Percentiles rank a stretch among this genome's conserved stretches.
Conservation (phyloP, 83 land plant genomes). For the Diphasiastrum complanatum region DNA sequence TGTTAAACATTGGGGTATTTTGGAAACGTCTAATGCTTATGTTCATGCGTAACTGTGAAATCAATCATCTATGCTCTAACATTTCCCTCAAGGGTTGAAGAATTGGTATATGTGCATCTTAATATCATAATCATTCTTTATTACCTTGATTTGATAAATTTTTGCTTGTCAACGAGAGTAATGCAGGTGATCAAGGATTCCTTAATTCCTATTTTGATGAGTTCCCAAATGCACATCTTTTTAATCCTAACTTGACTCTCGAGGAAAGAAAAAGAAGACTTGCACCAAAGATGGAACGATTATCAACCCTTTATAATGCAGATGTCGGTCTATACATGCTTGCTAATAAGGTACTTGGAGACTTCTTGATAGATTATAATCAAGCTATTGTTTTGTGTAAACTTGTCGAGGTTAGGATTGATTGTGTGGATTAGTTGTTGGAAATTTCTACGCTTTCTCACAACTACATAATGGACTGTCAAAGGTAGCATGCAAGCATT, state of each 20-base stretch:
- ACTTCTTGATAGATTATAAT: too few species aligned
- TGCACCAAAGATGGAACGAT: slow-evolving; percentile 72
- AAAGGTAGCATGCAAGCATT: too few species aligned
- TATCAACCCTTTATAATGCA: slow-evolving; percentile 95
- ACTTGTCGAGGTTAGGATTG: too few species aligned
- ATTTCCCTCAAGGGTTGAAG: background rate
- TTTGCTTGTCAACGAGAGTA: background rate
- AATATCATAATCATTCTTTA: too few species aligned
- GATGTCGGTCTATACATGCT: slow-evolving; percentile 98
- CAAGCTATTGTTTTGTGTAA: too few species aligned
- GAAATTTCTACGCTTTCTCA: too few species aligned
- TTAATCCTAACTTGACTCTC: slow-evolving; percentile 59
- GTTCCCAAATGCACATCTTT: slow-evolving; percentile 85
- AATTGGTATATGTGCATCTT: too few species aligned
- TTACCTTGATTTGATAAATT: background rate
- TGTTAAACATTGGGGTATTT: too few species aligned
- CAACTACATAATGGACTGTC: too few species aligned
- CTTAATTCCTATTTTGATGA: slow-evolving; percentile 80
- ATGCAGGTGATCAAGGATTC: slow-evolving; percentile 95
- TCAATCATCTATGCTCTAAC: background rate
- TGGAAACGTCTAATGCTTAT: too few species aligned
- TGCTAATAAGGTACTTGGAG: slow-evolving; percentile 95
- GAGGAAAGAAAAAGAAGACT: slow-evolving; percentile 49
- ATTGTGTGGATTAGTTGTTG: too few species aligned
- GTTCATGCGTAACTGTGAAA: too few species aligned